Percentiles rank a stretch among this genome's conserved stretches.
Evolutionary conservation across 345 rosid genomes (phyloP).

Genomic region (Gossypium thurberi): DNA sequence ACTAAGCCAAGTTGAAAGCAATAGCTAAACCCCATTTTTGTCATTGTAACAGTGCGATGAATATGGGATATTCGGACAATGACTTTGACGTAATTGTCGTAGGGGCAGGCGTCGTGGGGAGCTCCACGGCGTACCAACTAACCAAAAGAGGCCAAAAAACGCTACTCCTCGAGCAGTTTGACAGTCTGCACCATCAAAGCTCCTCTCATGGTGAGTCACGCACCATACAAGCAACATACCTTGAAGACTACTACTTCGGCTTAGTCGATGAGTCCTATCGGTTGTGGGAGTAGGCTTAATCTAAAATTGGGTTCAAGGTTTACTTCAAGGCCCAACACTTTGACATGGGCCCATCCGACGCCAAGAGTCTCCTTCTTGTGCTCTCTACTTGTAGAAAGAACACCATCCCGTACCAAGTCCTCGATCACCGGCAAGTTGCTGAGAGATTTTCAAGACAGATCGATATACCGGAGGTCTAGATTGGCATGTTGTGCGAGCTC

Average conservation of each 20-base stretch:
- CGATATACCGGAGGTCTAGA: conserved; percentile 61
- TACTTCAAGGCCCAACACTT: conserved; percentile 57
- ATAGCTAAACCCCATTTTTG: background rate
- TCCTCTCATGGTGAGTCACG: conserved; percentile 96
- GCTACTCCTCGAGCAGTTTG: conserved; percentile 71
- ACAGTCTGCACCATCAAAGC: conserved; percentile 78
- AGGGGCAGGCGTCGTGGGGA: conserved; percentile 89
- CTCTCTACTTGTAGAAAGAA: conserved; percentile 42
- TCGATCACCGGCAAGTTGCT: conserved; percentile 26
- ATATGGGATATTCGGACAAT: conserved; percentile 36
- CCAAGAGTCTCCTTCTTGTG: conserved; percentile 38
- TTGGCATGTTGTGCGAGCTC: conserved; percentile 42
- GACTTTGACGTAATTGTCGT: conserved; percentile 54
- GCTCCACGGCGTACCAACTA: conserved; percentile 64
- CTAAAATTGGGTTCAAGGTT: conserved; percentile 67
- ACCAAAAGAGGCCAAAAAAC: conserved; percentile 57
- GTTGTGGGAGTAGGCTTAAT: conserved; percentile 61
- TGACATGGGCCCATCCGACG: conserved; percentile 54
- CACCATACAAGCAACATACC: conserved; percentile 61
- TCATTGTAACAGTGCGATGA: background rate
- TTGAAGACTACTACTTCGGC: conserved; percentile 54
- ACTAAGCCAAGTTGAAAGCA: background rate
- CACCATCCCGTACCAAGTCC: conserved; percentile 29
- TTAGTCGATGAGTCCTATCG: conserved; percentile 45
- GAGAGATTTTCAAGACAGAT: conserved; percentile 42